Conservation (phyloP, 1,139 yeast species). For the Nakaseomyces sp. region DNA sequence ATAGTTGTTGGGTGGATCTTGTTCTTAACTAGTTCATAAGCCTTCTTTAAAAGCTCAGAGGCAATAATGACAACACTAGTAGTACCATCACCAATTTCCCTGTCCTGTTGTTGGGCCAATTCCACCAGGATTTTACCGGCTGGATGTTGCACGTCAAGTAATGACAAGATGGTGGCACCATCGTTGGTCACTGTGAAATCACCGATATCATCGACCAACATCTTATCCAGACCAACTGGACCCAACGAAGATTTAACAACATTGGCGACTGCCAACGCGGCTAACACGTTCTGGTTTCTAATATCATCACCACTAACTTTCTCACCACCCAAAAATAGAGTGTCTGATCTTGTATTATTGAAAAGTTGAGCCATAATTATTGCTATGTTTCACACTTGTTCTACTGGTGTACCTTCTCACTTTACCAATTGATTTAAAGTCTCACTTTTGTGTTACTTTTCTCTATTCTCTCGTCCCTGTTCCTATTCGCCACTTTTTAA, state of each 20-base stretch:
- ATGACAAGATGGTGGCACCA: conserved; percentile 89
- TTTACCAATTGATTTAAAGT: too few relatives aligned
- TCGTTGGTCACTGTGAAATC: conserved; percentile 98
- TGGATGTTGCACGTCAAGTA: conserved; percentile 96
- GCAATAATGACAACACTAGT: conserved; percentile 96
- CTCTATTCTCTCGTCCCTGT: not conserved
- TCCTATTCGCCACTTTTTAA: not conserved
- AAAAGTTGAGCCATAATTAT: conserved; percentile 54
- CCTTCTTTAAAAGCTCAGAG: conserved; percentile 82
- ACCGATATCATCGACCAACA: conserved; percentile 98
- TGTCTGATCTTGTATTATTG: conserved; percentile 76
- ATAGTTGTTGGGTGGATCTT: conserved; percentile 97
- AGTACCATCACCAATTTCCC: conserved; percentile 98
- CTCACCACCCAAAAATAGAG: conserved; percentile 91
- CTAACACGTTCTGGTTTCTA: conserved; percentile 90
- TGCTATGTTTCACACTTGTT: too few relatives aligned
- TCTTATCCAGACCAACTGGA: conserved; percentile 96
- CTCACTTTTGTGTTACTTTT: too few relatives aligned
- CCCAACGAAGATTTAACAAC: conserved; percentile 96
- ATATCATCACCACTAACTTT: conserved; percentile 94
- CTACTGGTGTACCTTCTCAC: too few relatives aligned
- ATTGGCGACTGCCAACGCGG: conserved; percentile 94
- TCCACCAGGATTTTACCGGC: conserved; percentile 97
- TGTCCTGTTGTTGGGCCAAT: conserved; percentile 96
- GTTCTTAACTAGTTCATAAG: conserved; percentile 87